Evolutionary conservation across 1,139 yeast genomes (phyloP).

Genomic region (Yamadazyma epiphylla): DNA sequence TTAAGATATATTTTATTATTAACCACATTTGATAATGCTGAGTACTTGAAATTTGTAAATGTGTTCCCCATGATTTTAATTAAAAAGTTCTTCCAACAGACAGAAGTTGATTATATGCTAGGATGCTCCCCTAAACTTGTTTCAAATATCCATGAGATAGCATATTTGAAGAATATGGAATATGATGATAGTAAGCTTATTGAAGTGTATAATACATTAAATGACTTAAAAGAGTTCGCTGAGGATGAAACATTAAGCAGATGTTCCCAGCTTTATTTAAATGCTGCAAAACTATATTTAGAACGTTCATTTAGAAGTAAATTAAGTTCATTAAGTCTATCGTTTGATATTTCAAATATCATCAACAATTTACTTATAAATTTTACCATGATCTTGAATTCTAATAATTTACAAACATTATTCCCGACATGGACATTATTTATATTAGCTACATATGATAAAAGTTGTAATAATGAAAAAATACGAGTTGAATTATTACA

Average conservation of each 20-base stretch:
- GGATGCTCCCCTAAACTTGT: conserved; percentile 26
- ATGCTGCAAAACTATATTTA: conserved; percentile 9
- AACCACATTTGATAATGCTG: conserved; percentile 16
- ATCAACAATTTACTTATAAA: conserved; percentile 1
- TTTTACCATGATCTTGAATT: no score
- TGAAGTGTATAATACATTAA: conserved; percentile 4
- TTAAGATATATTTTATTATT: conserved; percentile 19
- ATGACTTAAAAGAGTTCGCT: conserved; percentile 2
- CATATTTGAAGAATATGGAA: conserved; percentile 14
- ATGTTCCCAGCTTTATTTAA: conserved; percentile 9
- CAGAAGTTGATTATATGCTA: conserved; percentile 20
- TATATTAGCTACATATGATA: conserved; percentile 14
- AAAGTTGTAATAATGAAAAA: conserved; percentile 6
- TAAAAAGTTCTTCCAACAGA: conserved; percentile 13
- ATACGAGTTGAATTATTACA: conserved; percentile 13
- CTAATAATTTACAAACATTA: conserved; percentile 1
- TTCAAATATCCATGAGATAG: conserved; percentile 15
- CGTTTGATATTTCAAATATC: neutral
- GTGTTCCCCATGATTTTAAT: conserved; percentile 19
- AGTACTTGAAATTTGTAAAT: conserved; percentile 10
- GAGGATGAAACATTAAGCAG: conserved; percentile 3
- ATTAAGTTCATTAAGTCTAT: neutral
- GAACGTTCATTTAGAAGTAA: conserved; percentile 3
- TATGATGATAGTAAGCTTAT: neutral
- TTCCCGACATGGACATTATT: conserved; percentile 26